Conservation (phyloP, 371 early-diverging fungal genomes). For the Apophysomyces sp. region DNA sequence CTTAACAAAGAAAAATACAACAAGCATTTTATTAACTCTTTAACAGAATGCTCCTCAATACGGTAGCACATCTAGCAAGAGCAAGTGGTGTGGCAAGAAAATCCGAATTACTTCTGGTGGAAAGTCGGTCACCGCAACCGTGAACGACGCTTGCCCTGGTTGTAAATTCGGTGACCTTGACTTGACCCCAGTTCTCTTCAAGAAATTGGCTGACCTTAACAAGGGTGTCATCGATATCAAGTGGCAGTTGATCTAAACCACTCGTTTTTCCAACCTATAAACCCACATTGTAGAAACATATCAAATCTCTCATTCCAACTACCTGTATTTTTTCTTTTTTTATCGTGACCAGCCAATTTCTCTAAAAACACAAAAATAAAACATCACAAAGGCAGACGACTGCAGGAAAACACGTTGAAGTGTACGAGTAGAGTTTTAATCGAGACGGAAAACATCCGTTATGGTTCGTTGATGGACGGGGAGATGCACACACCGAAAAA, state of each 20-base stretch:
- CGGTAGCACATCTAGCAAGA: slow-evolving; percentile 15
- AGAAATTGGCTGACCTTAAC: slow-evolving; percentile 12
- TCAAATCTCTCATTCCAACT: neutral
- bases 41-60: slow-evolving; percentile 23
- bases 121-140: slow-evolving; percentile 19
- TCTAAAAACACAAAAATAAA: too few species aligned
- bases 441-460: too few species aligned
- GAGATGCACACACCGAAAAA: too few species aligned
- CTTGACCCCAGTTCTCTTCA: slow-evolving; percentile 22
- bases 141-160: slow-evolving; percentile 37
- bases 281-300: neutral
- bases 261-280: neutral
- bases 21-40: neutral
- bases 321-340: slow-evolving; percentile 4
- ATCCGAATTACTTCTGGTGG: slow-evolving; percentile 13
- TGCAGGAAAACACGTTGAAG: too few species aligned
- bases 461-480: too few species aligned
- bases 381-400: too few species aligned
- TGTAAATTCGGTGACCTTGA: slow-evolving; percentile 25
- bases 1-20: neutral
- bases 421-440: too few species aligned
- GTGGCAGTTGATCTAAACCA: slow-evolving; percentile 20
- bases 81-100: slow-evolving; percentile 31
- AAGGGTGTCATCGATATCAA: slow-evolving; percentile 23
- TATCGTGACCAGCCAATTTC: slow-evolving; percentile 6